Evolutionary conservation across 208 protist species (phyloP), one percentile per base, ranked within the genome.

Genomic region (Endotrypanum monterogeii): DNA sequence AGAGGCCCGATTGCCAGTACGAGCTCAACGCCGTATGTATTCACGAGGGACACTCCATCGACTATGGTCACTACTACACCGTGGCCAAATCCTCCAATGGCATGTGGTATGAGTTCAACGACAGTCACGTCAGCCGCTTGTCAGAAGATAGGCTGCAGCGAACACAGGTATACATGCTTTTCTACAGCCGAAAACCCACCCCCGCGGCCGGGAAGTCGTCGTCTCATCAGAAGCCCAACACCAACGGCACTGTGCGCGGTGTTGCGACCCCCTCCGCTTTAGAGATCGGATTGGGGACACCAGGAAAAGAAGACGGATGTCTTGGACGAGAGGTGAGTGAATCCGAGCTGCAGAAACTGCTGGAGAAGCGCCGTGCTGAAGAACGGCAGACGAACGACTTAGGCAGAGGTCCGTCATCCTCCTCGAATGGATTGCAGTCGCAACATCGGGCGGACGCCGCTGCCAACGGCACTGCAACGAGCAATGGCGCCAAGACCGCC

Each of bases 61-160:
- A 83, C 65, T 93, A 87, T 71, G 96, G 96, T 25, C 96, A 98
- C 75, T 98, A 98, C 85, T 98, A 95, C 83, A 87, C 83, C 63
- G 75, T 92, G 69, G 94, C 98, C 39, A 87, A 87, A 28, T 88
- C 83, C 28, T 71, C 83, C 3, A 97, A 98, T 72, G 90, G 87
- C 20, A 78, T 80, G 74, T 98, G 96, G 95, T 90, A 96, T 39
- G 67, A 87, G 73, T 96, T 89, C 74, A 94, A 98, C 78, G 96
- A 98, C 76, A 73, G 61, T 28, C 73, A 82, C 32, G 89, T 97
- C 48, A 85, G 74, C 41, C 71, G 86, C 25, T 74, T 96, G 51
- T 86, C 83, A 23, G 85, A 91, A 74, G 87, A 94, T 14, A 57
- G 71, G 30, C 92, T 89, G 30, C 80, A 95, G 55, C 67, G 73